Base-by-base conservation (phyloP, 139 green algal species). In the Coelastrella sp. region DNA sequence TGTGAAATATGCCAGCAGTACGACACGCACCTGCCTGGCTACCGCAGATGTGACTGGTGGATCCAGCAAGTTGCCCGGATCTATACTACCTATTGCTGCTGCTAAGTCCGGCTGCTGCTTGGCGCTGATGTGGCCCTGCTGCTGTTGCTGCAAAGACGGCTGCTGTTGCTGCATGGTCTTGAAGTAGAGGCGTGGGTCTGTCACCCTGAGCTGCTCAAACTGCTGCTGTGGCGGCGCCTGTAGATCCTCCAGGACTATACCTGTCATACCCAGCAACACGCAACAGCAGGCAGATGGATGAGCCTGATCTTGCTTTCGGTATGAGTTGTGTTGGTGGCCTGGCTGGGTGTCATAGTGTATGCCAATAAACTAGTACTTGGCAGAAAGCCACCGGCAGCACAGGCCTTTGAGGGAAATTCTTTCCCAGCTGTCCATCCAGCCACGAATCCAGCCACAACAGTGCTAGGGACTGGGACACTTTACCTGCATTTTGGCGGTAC, bases 131-230 rank as follows among this genome's bases (percentile, higher is more conserved):
- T 66, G 56, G 49, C 75, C 56, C 57, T 75, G 56, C 56, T 84
- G 72, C 72, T 75, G 84, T 68, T 81, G 84, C 15, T 27, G 22
- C 58, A 61, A 66, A 65, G 79, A 73, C 73, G 72, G 70, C 84
- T 84, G 68, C 68, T 89, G 84, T 20, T 89, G 73, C 73, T 84
- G 73, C 59, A 49, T 27, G 17, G 9, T 14, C n/a, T 10, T 89
- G 84, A 89, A 89, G 72, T 89, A 89, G 22, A 81, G 56, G 6
- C 84, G 70, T 9, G 84, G 84, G 84, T 89, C 70, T 14, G 20
- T 89, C 27, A 89, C 84, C 5, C 72, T 24, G 10, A 89, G 84
- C 84, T 81, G 68, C 56, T 89, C 84, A 89, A 89, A 89, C 57
- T 89, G 84, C 70, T 89, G 84, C 84, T 83, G 70, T 17, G 49